Conservation (phyloP, 2,329 filamentous ascomycete species). For the Madurella fahalii region DNA sequence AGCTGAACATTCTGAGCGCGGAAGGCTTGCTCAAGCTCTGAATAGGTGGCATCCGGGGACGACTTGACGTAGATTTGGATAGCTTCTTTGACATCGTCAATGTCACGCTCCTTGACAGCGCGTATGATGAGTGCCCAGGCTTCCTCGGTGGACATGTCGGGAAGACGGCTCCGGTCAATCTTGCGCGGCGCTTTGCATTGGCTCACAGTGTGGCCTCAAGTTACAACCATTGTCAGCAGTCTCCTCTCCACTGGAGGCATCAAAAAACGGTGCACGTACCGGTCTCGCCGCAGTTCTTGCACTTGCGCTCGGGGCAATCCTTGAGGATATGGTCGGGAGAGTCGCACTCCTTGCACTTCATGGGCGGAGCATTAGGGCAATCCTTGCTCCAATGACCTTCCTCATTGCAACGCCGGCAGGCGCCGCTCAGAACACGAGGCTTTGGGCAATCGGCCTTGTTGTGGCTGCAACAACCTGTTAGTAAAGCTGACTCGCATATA, state of each 20-base stretch:
- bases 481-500: constrained; percentile 1
- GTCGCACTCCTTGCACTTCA: constrained; percentile 41
- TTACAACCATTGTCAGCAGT: constrained; percentile 5
- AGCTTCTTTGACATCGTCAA: constrained; percentile 60
- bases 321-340: constrained; percentile 48
- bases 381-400: constrained; percentile 54
- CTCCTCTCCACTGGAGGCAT: neutral
- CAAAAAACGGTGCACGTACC: constrained; percentile 49
- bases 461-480: constrained; percentile 42
- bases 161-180: constrained; percentile 50
- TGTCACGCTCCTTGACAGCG: constrained; percentile 51
- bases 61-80: constrained; percentile 60
- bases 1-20: constrained; percentile 50
- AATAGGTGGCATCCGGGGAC: constrained; percentile 53
- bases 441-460: constrained; percentile 60
- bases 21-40: constrained; percentile 58
- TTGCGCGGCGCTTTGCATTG: constrained; percentile 59
- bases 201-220: constrained; percentile 49
- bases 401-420: constrained; percentile 45
- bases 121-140: constrained; percentile 55
- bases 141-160: constrained; percentile 47
- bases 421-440: constrained; percentile 38
- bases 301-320: constrained; percentile 49
- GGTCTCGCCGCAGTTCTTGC: constrained; percentile 58
- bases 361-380: constrained; percentile 48